A percentile compares a stretch with the other conserved stretches of the same genome.
phyloP scores from a whole-genome alignment of 2,329 filamentous ascomycete species.

The Exophiala bonariae region DNA sequence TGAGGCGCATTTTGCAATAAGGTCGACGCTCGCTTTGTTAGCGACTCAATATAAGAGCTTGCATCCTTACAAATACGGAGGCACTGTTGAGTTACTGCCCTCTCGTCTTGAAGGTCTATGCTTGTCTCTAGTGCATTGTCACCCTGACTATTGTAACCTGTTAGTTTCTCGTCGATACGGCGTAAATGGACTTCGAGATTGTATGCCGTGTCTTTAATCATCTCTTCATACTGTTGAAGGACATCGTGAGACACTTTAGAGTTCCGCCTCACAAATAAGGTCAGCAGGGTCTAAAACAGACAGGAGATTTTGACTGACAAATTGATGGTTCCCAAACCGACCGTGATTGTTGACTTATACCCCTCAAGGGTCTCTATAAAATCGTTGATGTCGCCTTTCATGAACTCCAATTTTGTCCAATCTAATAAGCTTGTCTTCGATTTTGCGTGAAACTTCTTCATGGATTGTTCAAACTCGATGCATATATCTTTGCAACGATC shows the following conservation, averaged over 20 bases:
- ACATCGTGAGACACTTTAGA: constrained; percentile 35
- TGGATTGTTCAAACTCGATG: constrained; percentile 33
- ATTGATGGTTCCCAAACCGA: constrained; percentile 39
- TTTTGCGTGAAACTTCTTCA: neutral
- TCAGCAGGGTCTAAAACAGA: constrained; percentile 24
- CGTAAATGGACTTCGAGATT: constrained; percentile 36
- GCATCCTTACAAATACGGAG: constrained; percentile 42
- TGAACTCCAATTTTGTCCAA: constrained; percentile 45
- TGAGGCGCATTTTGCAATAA: constrained; percentile 23
- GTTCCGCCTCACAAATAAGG: constrained; percentile 25
- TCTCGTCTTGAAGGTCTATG: constrained; percentile 39
- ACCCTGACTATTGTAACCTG: constrained; percentile 22
- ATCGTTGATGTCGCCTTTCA: constrained; percentile 40
- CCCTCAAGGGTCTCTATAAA: constrained; percentile 41
- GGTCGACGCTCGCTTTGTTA: constrained; percentile 31
- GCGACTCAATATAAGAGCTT: constrained; percentile 32
- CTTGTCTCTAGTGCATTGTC: constrained; percentile 20
- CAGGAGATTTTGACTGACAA: constrained; percentile 32
- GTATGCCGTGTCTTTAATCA: constrained; percentile 39
- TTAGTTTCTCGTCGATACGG: constrained; percentile 40
- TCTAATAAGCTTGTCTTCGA: constrained; percentile 35
- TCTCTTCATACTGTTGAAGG: constrained; percentile 40
- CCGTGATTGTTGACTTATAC: constrained; percentile 40
- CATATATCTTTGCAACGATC: constrained; percentile 39
- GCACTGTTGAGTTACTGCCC: constrained; percentile 39